Evolutionary conservation across 345 rosid species (phyloP).

Genomic region (Populus alba): DNA sequence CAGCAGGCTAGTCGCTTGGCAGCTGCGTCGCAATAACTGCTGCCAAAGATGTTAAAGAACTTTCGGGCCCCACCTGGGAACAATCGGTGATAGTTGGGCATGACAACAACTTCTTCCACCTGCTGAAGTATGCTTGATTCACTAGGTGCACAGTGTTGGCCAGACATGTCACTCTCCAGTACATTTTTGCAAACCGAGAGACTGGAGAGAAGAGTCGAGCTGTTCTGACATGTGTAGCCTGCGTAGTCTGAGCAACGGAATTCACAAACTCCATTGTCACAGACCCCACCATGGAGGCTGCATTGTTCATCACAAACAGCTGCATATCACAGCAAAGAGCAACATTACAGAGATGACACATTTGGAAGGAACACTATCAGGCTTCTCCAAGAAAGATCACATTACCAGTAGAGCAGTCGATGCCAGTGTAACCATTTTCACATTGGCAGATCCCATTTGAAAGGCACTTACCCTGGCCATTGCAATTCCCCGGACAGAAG

Average conservation of each 20-base stretch:
- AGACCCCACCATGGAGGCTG: constrained; percentile 99
- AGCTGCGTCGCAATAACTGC: constrained; percentile 78
- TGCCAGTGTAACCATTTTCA: constrained; percentile 73
- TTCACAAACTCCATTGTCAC: constrained; percentile 97
- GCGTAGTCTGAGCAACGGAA: constrained; percentile 99
- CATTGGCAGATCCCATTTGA: constrained; percentile 72
- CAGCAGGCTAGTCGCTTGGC: constrained; percentile 96
- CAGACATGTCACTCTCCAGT: constrained; percentile 63
- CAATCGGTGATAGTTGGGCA: constrained; percentile 87
- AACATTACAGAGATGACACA: constrained; percentile 6
- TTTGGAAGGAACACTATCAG: background rate
- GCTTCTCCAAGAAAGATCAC: background rate
- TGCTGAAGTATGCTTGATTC: constrained; percentile 90
- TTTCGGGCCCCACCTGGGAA: constrained; percentile 88
- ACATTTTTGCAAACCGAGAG: constrained; percentile 85
- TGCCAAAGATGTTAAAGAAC: constrained; percentile 70
- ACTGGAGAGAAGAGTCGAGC: constrained; percentile 75
- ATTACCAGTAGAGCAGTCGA: constrained; percentile 94
- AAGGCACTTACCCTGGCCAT: constrained; percentile 75
- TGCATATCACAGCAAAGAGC: constrained; percentile 31
- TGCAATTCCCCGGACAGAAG: constrained; percentile 84
- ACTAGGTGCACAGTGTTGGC: constrained; percentile 95
- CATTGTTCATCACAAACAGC: constrained; percentile 98
- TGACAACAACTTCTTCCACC: constrained; percentile 95
- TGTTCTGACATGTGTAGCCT: constrained; percentile 95